Percentiles rank a stretch among this genome's conserved stretches.
Conservation (phyloP, 2,329 filamentous ascomycete genomes). For the Exophiala mesophila region DNA sequence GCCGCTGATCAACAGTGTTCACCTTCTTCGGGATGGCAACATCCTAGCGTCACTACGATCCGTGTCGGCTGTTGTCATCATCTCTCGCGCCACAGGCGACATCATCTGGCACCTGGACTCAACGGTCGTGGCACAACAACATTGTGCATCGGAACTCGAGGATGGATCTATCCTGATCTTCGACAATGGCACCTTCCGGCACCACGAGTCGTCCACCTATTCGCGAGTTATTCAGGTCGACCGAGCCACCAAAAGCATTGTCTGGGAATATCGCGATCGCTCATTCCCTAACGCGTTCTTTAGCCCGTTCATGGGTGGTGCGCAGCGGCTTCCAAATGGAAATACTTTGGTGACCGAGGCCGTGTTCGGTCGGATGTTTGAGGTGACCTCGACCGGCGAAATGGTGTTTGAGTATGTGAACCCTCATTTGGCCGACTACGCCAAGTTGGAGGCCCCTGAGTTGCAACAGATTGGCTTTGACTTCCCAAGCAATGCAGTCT, state of each 20-base stretch:
- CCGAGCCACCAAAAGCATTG: constrained; percentile 35
- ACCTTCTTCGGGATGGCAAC: constrained; percentile 37
- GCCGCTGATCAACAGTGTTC: constrained; percentile 43
- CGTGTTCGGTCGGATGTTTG: constrained; percentile 41
- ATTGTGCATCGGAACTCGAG: constrained; percentile 40
- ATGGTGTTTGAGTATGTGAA: constrained; percentile 44
- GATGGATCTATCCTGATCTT: constrained; percentile 44
- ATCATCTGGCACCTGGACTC: constrained; percentile 41
- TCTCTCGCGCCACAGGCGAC: constrained; percentile 36
- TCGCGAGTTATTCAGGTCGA: constrained; percentile 41
- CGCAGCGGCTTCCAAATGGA: constrained; percentile 39
- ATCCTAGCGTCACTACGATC: constrained; percentile 42
- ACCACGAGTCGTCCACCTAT: constrained; percentile 38
- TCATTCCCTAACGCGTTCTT: constrained; percentile 39
- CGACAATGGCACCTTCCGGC: constrained; percentile 44
- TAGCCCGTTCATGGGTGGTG: constrained; percentile 46
- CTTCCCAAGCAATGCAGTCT: constrained; percentile 41
- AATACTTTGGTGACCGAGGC: constrained; percentile 43
- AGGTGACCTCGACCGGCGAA: constrained; percentile 38
- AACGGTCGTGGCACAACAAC: constrained; percentile 41
- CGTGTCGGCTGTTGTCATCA: constrained; percentile 41
- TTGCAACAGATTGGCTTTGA: constrained; percentile 19
- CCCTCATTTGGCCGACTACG: constrained; percentile 39
- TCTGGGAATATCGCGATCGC: constrained; percentile 42
- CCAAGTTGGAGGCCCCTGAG: constrained; percentile 27